A percentile compares a stretch with the other conserved stretches of the same genome.
phyloP scores from a whole-genome alignment of 768 basidiomycete genomes.

The Mrakia gelida region DNA sequence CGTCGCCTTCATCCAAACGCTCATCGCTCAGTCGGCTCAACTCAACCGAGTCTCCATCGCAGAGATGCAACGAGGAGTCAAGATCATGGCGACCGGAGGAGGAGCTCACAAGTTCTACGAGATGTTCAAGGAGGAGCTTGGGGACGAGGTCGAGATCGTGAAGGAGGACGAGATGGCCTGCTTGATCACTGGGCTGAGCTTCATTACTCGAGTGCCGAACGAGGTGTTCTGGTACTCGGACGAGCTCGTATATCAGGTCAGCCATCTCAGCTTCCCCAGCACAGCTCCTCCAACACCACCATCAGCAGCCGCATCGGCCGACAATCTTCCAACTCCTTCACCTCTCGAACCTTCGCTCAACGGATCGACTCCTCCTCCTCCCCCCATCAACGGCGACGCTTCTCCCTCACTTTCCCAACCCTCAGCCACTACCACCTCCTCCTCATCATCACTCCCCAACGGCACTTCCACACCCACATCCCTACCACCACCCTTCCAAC shows the following conservation, averaged over 20 bases:
- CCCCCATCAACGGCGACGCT: constrained; percentile 17
- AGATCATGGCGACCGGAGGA: constrained; percentile 97
- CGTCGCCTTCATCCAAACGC: constrained; percentile 75
- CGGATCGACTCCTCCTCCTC: neutral
- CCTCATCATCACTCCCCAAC: neutral
- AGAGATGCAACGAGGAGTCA: constrained; percentile 86
- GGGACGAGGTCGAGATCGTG: constrained; percentile 52
- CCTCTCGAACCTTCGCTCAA: neutral
- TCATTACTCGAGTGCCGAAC: constrained; percentile 90
- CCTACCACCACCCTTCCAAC: constrained; percentile 37
- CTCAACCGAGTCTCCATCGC: constrained; percentile 81
- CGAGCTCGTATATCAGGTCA: constrained; percentile 73
- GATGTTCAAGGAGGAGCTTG: constrained; percentile 65
- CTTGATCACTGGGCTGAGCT: constrained; percentile 89
- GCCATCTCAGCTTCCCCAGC: constrained; percentile 41
- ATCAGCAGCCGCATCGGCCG: constrained; percentile 10
- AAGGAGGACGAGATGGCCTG: constrained; percentile 99
- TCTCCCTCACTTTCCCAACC: neutral
- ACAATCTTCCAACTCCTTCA: neutral
- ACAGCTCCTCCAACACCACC: constrained; percentile 38
- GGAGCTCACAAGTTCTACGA: constrained; percentile 94
- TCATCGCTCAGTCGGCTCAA: constrained; percentile 78
- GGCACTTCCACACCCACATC: neutral
- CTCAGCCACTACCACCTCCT: neutral
- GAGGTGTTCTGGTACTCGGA: constrained; percentile 99